phyloP scores from a whole-genome alignment of 1,284 basidiomycete species.

The Fomitopsis betulina region DNA sequence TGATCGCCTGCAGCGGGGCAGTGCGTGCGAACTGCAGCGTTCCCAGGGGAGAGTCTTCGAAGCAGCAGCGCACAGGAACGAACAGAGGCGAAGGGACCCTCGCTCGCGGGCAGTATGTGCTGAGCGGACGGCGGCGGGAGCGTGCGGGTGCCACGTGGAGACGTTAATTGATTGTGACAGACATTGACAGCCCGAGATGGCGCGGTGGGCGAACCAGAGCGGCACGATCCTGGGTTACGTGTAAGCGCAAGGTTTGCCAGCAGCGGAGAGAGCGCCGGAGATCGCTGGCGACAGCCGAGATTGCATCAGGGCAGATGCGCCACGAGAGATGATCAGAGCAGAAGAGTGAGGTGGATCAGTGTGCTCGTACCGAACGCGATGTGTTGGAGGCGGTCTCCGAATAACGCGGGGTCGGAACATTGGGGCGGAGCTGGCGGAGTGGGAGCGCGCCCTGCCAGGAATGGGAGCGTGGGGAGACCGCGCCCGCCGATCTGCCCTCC shows the following conservation, averaged over 20 bases:
- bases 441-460: not conserved
- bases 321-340: not conserved
- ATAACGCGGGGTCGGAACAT: not conserved
- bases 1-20: not conserved
- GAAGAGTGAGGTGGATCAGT: not conserved
- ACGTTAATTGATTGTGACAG: no score
- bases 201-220: not conserved
- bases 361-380: no score
- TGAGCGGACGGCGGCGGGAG: no score
- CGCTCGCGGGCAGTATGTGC: no score
- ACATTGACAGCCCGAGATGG: not conserved
- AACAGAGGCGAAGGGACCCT: no score
- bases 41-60: not conserved
- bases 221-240: not conserved
- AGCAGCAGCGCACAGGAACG: not conserved
- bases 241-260: not conserved
- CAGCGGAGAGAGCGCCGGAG: not conserved
- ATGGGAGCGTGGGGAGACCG: not conserved
- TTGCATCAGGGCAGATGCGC: not conserved
- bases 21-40: not conserved
- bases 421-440: not conserved
- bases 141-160: no score
- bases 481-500: not conserved
- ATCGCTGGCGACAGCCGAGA: not conserved
- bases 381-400: not conserved